A percentile compares a stretch with the other conserved stretches of the same genome.
Evolutionary conservation across 257 asterid genomes (phyloP).

Genomic region (Striga asiatica): DNA sequence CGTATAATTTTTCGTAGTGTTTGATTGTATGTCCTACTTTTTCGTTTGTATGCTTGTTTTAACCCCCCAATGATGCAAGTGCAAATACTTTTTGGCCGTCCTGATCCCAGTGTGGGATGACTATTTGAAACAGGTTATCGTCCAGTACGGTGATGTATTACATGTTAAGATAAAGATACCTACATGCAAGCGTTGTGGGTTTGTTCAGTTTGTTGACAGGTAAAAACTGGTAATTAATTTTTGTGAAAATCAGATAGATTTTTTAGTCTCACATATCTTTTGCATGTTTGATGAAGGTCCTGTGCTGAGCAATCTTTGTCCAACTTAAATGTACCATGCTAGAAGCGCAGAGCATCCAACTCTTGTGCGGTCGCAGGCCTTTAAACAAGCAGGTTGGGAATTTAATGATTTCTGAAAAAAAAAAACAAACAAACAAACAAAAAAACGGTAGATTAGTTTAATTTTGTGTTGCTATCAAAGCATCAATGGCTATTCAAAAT

Average conservation of each 20-base stretch:
- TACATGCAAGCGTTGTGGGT: constrained; percentile 84
- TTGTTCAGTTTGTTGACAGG: constrained; percentile 86
- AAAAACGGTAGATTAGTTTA: neutral
- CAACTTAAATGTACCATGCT: constrained; percentile 47
- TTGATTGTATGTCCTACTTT: neutral
- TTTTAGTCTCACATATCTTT: neutral
- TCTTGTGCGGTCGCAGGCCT: constrained; percentile 93
- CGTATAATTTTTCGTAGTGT: constrained; percentile 32
- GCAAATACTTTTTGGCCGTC: constrained; percentile 84
- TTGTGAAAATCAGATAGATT: neutral
- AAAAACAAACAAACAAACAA: no score
- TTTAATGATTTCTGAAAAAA: no score
- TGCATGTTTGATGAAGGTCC: constrained; percentile 26
- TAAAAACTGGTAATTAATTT: constrained; percentile 5
- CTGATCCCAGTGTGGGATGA: constrained; percentile 76
- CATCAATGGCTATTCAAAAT: no score
- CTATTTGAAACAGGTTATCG: constrained; percentile 65
- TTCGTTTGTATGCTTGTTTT: neutral
- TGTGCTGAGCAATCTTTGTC: constrained; percentile 70
- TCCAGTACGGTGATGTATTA: constrained; percentile 62
- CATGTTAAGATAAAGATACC: constrained; percentile 91
- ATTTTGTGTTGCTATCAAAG: no score
- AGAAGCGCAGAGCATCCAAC: constrained; percentile 76
- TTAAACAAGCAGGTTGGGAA: constrained; percentile 66
- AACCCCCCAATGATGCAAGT: constrained; percentile 11